phyloP scores from a whole-genome alignment of 306 rosid species.

The Vigna angularis region DNA sequence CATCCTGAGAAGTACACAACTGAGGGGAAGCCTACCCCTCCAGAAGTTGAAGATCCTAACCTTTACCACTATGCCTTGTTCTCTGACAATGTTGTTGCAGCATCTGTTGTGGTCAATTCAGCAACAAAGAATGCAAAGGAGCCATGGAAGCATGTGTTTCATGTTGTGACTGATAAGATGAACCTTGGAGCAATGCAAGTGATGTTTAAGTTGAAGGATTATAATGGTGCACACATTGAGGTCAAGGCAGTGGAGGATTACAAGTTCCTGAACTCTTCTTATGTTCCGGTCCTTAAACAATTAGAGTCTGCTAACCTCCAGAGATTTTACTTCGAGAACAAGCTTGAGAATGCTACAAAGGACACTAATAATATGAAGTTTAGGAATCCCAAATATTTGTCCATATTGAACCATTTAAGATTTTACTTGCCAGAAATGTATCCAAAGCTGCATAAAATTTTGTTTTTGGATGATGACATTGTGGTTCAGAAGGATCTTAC shows the following conservation, averaged over 20 bases:
- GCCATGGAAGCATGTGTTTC: conserved; percentile 89
- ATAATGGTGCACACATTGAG: conserved; percentile 76
- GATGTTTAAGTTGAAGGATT: conserved; percentile 77
- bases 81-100: conserved; percentile 82
- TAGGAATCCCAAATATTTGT: conserved; percentile 84
- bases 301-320: conserved; percentile 78
- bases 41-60: conserved; percentile 74
- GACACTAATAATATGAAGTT: conserved; percentile 89
- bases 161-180: conserved; percentile 92
- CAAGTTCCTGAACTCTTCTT: conserved; percentile 80
- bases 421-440: conserved; percentile 91
- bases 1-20: conserved; percentile 67
- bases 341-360: conserved; percentile 87
- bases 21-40: conserved; percentile 67
- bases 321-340: conserved; percentile 79
- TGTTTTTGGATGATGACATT: conserved; percentile 84
- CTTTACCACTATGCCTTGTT: conserved; percentile 85
- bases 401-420: conserved; percentile 83
- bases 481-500: conserved; percentile 89
- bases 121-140: conserved; percentile 80
- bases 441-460: conserved; percentile 74
- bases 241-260: conserved; percentile 91
- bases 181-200: conserved; percentile 96
- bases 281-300: conserved; percentile 81
- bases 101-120: conserved; percentile 87